A percentile compares a stretch with the other conserved stretches of the same genome.
These are phyloP conservation scores for Trametes polyzona DNA, from an alignment of 1,284 basidiomycete genomes.

Conservation along the genomic window DNA sequence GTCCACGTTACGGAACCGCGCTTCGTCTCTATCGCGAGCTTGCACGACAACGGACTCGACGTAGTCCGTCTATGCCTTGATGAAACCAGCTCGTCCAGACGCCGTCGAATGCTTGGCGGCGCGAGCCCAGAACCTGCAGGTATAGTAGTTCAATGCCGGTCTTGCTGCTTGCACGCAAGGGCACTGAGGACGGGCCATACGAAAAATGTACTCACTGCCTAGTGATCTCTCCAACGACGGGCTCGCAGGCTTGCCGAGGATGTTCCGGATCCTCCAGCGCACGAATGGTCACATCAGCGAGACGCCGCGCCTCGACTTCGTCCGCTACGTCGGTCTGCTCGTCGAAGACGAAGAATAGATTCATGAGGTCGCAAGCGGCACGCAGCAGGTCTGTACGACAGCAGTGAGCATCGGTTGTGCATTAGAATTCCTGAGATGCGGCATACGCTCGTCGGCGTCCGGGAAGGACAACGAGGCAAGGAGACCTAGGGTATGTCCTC, in stretches of 20 bases:
- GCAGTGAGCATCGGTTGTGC: too few species aligned
- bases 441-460: too few species aligned
- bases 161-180: not conserved
- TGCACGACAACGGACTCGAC: slow-evolving; percentile 38
- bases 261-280: slow-evolving; percentile 25
- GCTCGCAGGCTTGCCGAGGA: slow-evolving; percentile 15
- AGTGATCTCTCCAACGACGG: slow-evolving; percentile 27
- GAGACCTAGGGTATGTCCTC: too few species aligned
- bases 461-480: too few species aligned
- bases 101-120: slow-evolving; percentile 22
- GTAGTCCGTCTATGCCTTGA: slow-evolving; percentile 29
- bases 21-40: slow-evolving; percentile 33
- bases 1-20: slow-evolving; percentile 34
- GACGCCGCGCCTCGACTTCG: not conserved
- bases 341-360: slow-evolving; percentile 32
- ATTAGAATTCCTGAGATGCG: too few species aligned
- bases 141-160: not conserved
- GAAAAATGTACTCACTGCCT: slow-evolving; percentile 26
- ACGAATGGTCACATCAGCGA: slow-evolving; percentile 30
- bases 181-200: not conserved
- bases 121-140: slow-evolving; percentile 31
- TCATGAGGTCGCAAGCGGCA: slow-evolving; percentile 30
- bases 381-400: slow-evolving; percentile 27
- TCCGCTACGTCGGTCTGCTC: slow-evolving; percentile 29
- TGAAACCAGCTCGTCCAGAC: slow-evolving; percentile 25